phyloP scores from a whole-genome alignment of 495 filamentous ascomycete species.

The Bryoglossum gracile region DNA sequence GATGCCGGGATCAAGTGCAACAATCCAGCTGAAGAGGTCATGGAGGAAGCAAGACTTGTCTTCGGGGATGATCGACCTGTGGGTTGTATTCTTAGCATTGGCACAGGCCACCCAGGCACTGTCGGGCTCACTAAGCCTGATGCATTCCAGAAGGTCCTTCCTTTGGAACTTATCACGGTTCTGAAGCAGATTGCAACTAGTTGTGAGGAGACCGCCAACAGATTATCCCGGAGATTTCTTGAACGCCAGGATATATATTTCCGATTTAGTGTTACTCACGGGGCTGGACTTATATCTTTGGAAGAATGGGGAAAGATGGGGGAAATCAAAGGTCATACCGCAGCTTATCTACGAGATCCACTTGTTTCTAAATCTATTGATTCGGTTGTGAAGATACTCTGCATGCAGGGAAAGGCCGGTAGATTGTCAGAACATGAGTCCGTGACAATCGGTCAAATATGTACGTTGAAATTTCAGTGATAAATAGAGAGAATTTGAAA shows the following conservation, averaged over 20 bases:
- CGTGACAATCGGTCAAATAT: not conserved
- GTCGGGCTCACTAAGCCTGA: constrained; percentile 1
- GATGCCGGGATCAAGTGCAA: constrained; percentile 22
- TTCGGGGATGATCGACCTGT: constrained; percentile 6
- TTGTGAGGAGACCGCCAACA: constrained; percentile 2
- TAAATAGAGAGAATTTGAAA: not conserved
- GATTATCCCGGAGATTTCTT: not conserved
- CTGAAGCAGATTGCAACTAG: constrained; percentile 16
- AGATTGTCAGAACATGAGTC: not conserved
- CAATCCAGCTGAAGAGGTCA: constrained; percentile 15
- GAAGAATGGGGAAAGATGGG: constrained; percentile 15
- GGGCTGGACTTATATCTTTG: constrained; percentile 5
- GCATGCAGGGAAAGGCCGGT: not conserved
- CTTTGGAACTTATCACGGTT: constrained; percentile 11
- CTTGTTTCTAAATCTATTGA: not conserved
- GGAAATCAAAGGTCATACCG: constrained; percentile 4
- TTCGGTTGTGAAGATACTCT: not conserved
- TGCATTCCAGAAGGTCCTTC: constrained; percentile 9
- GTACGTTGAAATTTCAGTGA: not conserved
- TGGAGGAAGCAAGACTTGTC: constrained; percentile 17
- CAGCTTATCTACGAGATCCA: not conserved
- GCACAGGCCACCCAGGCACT: constrained; percentile 9
- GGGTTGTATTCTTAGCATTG: constrained; percentile 21
- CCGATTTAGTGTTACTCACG: constrained; percentile 9
- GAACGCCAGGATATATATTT: not conserved